Evolutionary conservation across 306 rosid genomes (phyloP).

Genomic region (Crotalaria pallida): DNA sequence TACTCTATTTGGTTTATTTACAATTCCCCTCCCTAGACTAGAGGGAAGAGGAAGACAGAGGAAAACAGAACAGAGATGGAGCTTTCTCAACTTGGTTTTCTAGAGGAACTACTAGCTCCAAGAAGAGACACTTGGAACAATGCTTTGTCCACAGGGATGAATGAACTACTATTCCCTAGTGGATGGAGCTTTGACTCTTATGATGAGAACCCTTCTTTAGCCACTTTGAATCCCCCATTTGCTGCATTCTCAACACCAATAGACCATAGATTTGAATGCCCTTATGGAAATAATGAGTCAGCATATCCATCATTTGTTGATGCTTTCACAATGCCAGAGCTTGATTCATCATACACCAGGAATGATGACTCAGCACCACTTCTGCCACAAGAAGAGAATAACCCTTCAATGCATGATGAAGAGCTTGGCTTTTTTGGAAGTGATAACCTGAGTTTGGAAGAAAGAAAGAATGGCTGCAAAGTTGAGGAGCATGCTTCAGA

Average conservation of each 20-base stretch:
- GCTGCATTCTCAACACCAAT: constrained; percentile 46
- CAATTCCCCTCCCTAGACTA: background rate
- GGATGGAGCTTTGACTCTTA: constrained; percentile 58
- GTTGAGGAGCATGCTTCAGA: constrained; percentile 57
- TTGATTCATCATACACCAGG: constrained; percentile 41
- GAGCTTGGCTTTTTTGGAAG: constrained; percentile 53
- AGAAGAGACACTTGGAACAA: constrained; percentile 63
- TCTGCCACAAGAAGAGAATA: constrained; percentile 42
- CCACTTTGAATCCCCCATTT: constrained; percentile 44
- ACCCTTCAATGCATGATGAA: constrained; percentile 59
- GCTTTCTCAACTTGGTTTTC: constrained; percentile 75
- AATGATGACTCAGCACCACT: constrained; percentile 40
- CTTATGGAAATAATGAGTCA: constrained; percentile 35
- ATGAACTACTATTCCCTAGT: constrained; percentile 53
- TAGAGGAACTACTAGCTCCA: constrained; percentile 78
- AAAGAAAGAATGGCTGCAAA: constrained; percentile 41
- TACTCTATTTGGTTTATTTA: constrained; percentile 13
- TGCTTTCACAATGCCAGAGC: constrained; percentile 56
- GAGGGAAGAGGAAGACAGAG: constrained; percentile 17
- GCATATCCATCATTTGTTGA: constrained; percentile 57
- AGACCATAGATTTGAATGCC: constrained; percentile 57
- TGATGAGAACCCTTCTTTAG: constrained; percentile 54
- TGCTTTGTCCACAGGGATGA: constrained; percentile 46
- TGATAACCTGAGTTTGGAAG: constrained; percentile 44
- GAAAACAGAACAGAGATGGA: constrained; percentile 50